Base-by-base conservation (phyloP, 257 asterid species). In the Gentiana straminea region DNA sequence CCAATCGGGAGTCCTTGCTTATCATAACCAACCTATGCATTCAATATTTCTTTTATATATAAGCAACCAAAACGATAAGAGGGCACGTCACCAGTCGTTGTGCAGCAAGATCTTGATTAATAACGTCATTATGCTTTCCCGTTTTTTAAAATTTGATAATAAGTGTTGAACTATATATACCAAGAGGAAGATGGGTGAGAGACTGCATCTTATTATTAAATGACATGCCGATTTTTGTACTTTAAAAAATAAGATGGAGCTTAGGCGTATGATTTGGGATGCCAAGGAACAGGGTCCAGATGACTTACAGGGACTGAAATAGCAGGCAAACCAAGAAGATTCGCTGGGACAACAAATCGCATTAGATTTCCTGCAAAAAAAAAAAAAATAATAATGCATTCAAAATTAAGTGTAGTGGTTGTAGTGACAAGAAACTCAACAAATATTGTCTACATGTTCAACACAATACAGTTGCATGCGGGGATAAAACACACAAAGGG, bases 1-100 rank as follows among this genome's bases (percentile, higher is more conserved):
- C 99, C 99, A 8, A 88, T 85, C 10, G 98, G 99, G 35, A 92
- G 95, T 62, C 98, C 97, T 69, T 88, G 85, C 73, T 83, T 88
- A 65, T 92, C 99, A 43, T 88, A 85, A 53, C 97, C 99, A 55
- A 92, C 80, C 99, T 92, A 69, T 41, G 41, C 32, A 54, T 48
- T 44, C 33, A 15, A 4, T 24, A 46, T 50, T 33, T 38, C 8
- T 2, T 3, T 8, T n/a, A 10, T 7, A 6, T 12, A 36, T 33
- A n/a, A 55, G 4, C 12, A 15, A 36, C 47, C 7, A 5, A 48
- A 59, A 34, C 24, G 1, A 10, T 24, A 33, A 10, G 51, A 35
- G 8, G 13, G 61, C 37, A 13, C 7, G 55, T 9, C 11, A 8
- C 46, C 11, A 6, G 52, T 10, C 8, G 10, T 10, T 13, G 10